A percentile compares a stretch with the other conserved stretches of the same genome.
These are phyloP conservation scores for Ceratocystis harringtonii DNA, from an alignment of 2,329 filamentous ascomycete genomes.

Conservation along the genomic window DNA sequence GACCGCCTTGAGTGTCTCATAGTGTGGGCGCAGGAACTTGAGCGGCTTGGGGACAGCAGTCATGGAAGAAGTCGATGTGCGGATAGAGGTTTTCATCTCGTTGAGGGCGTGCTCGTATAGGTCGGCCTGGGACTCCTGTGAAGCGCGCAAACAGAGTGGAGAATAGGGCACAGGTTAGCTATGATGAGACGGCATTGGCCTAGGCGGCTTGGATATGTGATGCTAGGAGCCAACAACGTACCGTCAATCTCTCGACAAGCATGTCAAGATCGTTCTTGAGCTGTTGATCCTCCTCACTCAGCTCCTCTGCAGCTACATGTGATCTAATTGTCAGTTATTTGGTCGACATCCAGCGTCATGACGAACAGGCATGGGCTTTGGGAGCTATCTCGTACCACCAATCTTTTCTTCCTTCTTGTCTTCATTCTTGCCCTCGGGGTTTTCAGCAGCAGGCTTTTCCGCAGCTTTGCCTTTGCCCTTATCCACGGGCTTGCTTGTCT, in stretches of 20 bases:
- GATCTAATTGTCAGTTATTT: slow-evolving; percentile 4
- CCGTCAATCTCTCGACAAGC: slow-evolving; percentile 88
- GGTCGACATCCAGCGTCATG: neutral
- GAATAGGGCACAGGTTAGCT: neutral
- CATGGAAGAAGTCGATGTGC: slow-evolving; percentile 98
- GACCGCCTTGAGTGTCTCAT: slow-evolving; percentile 70
- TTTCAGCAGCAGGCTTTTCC: slow-evolving; percentile 40
- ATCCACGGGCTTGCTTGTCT: slow-evolving; percentile 67
- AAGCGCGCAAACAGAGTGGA: neutral
- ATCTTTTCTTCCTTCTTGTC: slow-evolving; percentile 34
- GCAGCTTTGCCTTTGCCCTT: slow-evolving; percentile 94
- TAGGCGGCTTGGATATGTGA: neutral
- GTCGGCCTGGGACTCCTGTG: slow-evolving; percentile 65
- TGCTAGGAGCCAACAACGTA: slow-evolving; percentile 27
- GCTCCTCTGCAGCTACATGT: slow-evolving; percentile 51
- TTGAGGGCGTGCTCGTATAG: slow-evolving; percentile 89
- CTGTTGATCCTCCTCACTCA: slow-evolving; percentile 96
- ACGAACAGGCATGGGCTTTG: slow-evolving; percentile 6
- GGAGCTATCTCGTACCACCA: slow-evolving; percentile 32
- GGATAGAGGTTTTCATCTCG: slow-evolving; percentile 96
- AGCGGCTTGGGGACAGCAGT: slow-evolving; percentile 96
- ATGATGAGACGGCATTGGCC: slow-evolving; percentile 10
- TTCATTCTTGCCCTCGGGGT: slow-evolving; percentile 57
- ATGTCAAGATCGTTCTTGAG: slow-evolving; percentile 96
- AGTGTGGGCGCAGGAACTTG: slow-evolving; percentile 95